Evolutionary conservation across 2,329 filamentous ascomycete genomes (phyloP), one percentile per base, ranked within the genome.

Genomic region (Alternaria novae-zelandiae): DNA sequence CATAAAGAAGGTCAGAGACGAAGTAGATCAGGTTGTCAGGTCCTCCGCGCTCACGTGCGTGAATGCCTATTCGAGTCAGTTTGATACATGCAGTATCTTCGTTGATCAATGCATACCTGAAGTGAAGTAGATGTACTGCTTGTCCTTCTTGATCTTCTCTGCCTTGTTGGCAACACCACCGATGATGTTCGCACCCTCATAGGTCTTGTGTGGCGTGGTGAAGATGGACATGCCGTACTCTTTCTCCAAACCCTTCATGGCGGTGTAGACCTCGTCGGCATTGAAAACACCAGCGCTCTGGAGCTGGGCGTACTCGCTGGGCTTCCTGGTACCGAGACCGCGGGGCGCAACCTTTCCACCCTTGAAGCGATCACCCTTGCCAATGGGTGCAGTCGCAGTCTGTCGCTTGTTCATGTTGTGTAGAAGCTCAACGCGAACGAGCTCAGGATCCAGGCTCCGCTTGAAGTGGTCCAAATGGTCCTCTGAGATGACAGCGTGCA

Each of bases 11-110:
- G 70, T 89, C 87, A 1, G 84, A 79, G 43, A 88, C 78, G 74
- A 87, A 88, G 78, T 87, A 87, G 46, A 89, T 78, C 10, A 89
- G 78, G 62, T 85, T 82, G 70, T 89, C 87, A 0, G 86, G 82
- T 0, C 83, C 85, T n/a, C 86, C 87, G 17, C 87, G 83, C 76
- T 89, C 87, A 20, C 87, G 84, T 5, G 87, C 85, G 66, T 89
- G 87, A 28, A 88, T 84, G 13, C 49, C 49, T 53, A 36, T 2
- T 53, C 13, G 8, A 28, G 20, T 53, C 7, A 53, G 49, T 41
- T 25, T n/a, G 15, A 11, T 13, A 17, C 9, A 30, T 1, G 11
- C 28, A 30, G 5, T 5, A 30, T 2, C 13, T 7, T 47, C 6
- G 23, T 11, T 2, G 6, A n/a, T 9, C 17, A 10, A 25, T 6